Evolutionary conservation across 805 yeast species (phyloP), one percentile per base, ranked within the genome.

Genomic region (Yarrowia hollandica): DNA sequence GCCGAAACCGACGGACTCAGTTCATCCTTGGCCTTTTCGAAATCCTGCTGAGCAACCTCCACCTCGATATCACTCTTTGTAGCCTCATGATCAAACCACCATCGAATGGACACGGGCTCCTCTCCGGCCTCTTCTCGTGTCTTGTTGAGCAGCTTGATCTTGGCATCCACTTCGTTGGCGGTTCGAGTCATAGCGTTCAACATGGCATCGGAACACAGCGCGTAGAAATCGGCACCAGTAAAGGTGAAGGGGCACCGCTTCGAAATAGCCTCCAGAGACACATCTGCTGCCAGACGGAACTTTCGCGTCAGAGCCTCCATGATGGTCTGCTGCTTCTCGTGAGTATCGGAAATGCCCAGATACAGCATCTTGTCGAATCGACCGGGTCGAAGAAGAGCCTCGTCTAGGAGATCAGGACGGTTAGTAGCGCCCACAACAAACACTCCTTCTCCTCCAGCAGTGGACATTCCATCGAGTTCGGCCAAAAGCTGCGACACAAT

Each of bases 381-480:
- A 2, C 97, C 96, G 0, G 97, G 97, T 69, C 99, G 81, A 60
- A 94, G 74, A 48, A 94, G 76, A 0, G 98, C 97, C 69, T 92
- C 97, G 69, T 94, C 99, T 39, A 94, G 76, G 63, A 94, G 75
- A 74, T 94, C 99, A 0, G 99, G 99, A 66, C 99, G 79, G 67
- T 94, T 94, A 0, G 99, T 94, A 4, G 99, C 99, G n/a, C 99
- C 99, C 41, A 94, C 96, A 5, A 92, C 97, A 71, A 94, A 94
- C 0, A 94, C 97, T 5, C 97, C 98, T 60, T 86, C 90, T 4
- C 85, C 86, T 6, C 86, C 86, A 9, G 85, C 85, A 12, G 76
- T 70, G 67, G 95, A 85, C 97, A 92, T 92, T 22, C 98, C 98
- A 69, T 94, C 99, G 41, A 94, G 76, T 71, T 94, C 99, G 0